Evolutionary conservation across 2,329 filamentous ascomycete genomes (phyloP).

Genomic region (Thielaviopsis populi): DNA sequence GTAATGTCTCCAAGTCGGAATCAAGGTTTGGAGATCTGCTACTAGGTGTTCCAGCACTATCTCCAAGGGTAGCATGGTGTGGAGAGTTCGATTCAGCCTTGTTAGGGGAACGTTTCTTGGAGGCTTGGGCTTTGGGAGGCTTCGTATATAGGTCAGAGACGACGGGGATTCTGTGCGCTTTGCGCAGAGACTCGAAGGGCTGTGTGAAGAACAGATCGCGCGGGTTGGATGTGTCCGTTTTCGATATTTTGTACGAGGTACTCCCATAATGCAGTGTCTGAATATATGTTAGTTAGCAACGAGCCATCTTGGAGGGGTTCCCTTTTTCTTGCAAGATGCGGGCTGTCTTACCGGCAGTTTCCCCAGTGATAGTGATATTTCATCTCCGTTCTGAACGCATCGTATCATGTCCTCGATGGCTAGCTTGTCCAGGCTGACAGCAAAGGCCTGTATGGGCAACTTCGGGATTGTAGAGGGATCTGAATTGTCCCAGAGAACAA

Average conservation of each 20-base stretch:
- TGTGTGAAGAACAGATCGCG: constrained; percentile 44
- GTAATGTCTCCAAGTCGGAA: constrained; percentile 36
- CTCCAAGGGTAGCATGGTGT: constrained; percentile 12
- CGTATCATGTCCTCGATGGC: constrained; percentile 48
- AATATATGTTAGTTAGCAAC: constrained; percentile 8
- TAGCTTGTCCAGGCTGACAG: constrained; percentile 40
- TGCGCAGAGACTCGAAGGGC: constrained; percentile 32
- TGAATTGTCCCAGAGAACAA: constrained; percentile 38
- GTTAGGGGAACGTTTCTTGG: constrained; percentile 8
- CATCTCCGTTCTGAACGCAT: constrained; percentile 40
- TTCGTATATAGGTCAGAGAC: constrained; percentile 35
- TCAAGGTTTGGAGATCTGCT: constrained; percentile 28
- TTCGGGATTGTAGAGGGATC: constrained; percentile 27
- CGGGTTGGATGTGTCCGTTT: constrained; percentile 31
- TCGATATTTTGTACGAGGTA: constrained; percentile 33
- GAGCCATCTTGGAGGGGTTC: not conserved
- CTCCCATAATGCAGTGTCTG: constrained; percentile 42
- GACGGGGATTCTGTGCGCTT: constrained; percentile 35
- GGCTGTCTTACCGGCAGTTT: constrained; percentile 40
- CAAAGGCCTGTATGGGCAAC: constrained; percentile 41
- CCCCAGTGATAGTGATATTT: constrained; percentile 43
- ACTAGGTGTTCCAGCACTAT: constrained; percentile 17
- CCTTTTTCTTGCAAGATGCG: too few species aligned
- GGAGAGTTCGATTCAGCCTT: constrained; percentile 20
- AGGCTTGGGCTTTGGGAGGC: constrained; percentile 8